Conservation (phyloP, 1,284 basidiomycete genomes). For the Heterobasidion irregulare region DNA sequence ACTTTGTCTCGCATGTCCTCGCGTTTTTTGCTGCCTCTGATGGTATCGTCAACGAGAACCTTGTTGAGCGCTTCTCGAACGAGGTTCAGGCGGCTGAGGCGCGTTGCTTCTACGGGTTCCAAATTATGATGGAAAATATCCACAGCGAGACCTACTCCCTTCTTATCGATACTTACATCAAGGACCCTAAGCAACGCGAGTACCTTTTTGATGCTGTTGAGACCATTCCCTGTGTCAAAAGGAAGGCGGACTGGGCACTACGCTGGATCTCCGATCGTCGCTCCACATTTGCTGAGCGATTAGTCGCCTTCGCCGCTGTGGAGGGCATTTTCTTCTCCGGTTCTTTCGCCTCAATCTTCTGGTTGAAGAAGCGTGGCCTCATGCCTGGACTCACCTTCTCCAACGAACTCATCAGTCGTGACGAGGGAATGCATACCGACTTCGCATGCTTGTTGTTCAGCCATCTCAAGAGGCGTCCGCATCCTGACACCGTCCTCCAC, state of each 20-base stretch:
- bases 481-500: constrained; percentile 19
- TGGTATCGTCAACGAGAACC: constrained; percentile 97
- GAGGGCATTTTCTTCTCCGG: constrained; percentile 99
- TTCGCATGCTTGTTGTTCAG: constrained; percentile 94
- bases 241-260: constrained; percentile 93
- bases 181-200: constrained; percentile 77
- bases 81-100: constrained; percentile 96
- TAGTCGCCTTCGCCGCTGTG: constrained; percentile 96
- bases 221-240: constrained; percentile 87
- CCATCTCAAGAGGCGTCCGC: constrained; percentile 14
- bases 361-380: constrained; percentile 97
- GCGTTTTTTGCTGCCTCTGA: constrained; percentile 97
- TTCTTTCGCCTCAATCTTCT: constrained; percentile 93
- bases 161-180: constrained; percentile 97
- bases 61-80: constrained; percentile 90
- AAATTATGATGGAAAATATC: constrained; percentile 99
- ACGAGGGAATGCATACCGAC: constrained; percentile 98
- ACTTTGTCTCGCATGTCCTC: constrained; percentile 94
- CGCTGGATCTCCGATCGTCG: constrained; percentile 84
- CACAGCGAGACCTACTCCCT: constrained; percentile 98
- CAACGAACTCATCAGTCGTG: constrained; percentile 94
- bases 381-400: constrained; percentile 99
- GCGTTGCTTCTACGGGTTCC: constrained; percentile 98
- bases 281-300: constrained; percentile 85
- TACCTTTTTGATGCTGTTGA: constrained; percentile 94